Evolutionary conservation across 1,284 basidiomycete species (phyloP).

Genomic region (Garcileccinum viscosum): DNA sequence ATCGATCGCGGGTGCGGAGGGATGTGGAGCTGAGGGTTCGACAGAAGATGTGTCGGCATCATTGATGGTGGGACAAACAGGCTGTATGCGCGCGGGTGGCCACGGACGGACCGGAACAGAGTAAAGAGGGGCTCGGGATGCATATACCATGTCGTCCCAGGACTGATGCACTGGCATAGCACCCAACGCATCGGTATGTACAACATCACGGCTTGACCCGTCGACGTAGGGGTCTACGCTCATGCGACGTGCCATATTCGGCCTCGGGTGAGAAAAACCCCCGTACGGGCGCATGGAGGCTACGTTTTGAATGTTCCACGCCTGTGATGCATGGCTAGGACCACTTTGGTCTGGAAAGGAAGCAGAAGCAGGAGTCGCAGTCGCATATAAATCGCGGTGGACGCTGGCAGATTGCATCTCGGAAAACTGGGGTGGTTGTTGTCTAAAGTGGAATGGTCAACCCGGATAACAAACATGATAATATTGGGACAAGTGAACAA

Average conservation of each 20-base stretch:
- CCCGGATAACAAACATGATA: background rate
- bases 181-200: background rate
- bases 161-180: constrained; percentile 3
- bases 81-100: constrained; percentile 1
- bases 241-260: background rate
- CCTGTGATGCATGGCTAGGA: constrained; percentile 1
- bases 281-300: background rate
- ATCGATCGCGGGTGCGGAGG: background rate
- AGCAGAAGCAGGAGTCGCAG: background rate
- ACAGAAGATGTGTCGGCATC: background rate
- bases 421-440: background rate
- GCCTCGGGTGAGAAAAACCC: background rate
- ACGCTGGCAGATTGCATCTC: constrained; percentile 2
- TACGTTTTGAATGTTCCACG: background rate
- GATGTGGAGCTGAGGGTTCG: background rate
- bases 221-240: background rate
- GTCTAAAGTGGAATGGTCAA: constrained; percentile 16
- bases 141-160: constrained; percentile 16
- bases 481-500: background rate
- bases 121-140: background rate
- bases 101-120: background rate
- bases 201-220: background rate
- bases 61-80: background rate
- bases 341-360: background rate
- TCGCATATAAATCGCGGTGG: background rate